Conservation (phyloP, 192 early-diverging fungal species). For the Gigaspora rosea region DNA sequence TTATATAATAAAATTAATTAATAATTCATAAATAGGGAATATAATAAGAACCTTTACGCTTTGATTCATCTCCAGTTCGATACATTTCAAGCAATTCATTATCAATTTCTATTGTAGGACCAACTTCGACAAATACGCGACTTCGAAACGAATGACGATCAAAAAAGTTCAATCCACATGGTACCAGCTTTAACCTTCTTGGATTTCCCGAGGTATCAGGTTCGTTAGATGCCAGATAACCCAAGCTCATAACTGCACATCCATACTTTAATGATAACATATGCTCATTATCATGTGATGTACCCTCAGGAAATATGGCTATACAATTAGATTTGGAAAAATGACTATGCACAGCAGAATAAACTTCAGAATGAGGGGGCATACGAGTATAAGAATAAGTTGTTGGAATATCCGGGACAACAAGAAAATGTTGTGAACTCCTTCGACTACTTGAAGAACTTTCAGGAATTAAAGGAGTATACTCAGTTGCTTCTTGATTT, state of each 20-base stretch:
- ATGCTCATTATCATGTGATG: slow-evolving; percentile 47
- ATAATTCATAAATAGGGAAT: background rate
- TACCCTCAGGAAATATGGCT: slow-evolving; percentile 45
- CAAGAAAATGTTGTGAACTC: background rate
- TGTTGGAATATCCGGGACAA: slow-evolving; percentile 38
- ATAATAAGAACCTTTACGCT: slow-evolving; percentile 38
- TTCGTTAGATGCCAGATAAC: slow-evolving; percentile 42
- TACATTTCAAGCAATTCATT: slow-evolving; percentile 40
- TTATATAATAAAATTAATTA: background rate
- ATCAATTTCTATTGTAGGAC: slow-evolving; percentile 38
- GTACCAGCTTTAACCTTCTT: slow-evolving; percentile 41
- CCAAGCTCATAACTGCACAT: slow-evolving; percentile 48
- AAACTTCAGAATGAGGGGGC: slow-evolving; percentile 43
- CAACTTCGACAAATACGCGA: slow-evolving; percentile 44
- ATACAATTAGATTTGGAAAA: slow-evolving; percentile 43
- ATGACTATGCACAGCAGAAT: slow-evolving; percentile 44
- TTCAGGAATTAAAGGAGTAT: slow-evolving; percentile 17
- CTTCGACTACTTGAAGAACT: background rate
- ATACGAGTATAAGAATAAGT: slow-evolving; percentile 40
- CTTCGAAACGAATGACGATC: slow-evolving; percentile 51
- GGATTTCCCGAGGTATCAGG: slow-evolving; percentile 16
- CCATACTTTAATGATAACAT: slow-evolving; percentile 48
- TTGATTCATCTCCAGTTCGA: slow-evolving; percentile 38
- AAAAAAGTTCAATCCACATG: slow-evolving; percentile 49
- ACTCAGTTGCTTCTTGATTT: slow-evolving; percentile 25